Base-by-base conservation (phyloP, 2,329 filamentous ascomycete species). In the Penicillium sp. region DNA sequence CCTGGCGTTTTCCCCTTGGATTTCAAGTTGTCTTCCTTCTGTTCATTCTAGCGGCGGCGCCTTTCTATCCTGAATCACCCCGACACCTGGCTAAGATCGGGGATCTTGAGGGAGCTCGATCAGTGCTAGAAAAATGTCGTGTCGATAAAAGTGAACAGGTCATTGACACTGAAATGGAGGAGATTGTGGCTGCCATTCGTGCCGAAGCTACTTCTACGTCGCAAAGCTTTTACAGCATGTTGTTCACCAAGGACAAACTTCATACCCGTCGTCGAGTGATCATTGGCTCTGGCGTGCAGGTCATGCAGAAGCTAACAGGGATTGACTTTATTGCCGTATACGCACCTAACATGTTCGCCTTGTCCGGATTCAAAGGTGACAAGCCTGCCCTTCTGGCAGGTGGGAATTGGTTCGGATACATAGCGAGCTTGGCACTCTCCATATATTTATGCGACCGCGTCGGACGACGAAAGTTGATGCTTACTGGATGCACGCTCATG, bases 1-100 rank as follows among this genome's bases (percentile, higher is more conserved):
- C 75, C 18, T 80, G 85, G 86, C 77, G 86, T 2, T 87, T 87
- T 65, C 85, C 86, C 0, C 74, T 87, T 16, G 81, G 79, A 4
- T 81, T 84, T 65, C 81, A 83, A 61, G 78, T 86, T 24, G 60
- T 81, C 21, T 87, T 87, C 65, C 83, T 83, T 24, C 19, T 55
- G 11, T 86, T 87, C 55, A 84, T 87, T 43, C 69, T 87, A 11
- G 54, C 67, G 7, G 67, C 67, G n/a, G 80, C 79, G 72, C 55
- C 72, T 29, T 78, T 74, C 67, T 67, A 80, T 2, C 79, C 79
- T 0, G 79, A 82, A 58, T 77, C 75, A 0, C 79, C 80, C 6
- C 69, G 73, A 6, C 52, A 63, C 43, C 49, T 67, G 8, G 61
- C 61, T n/a, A 62, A 64, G 33, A 64, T 55, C 31, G 62, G 62